Conservation (phyloP, 2,329 filamentous ascomycete species). For the Camillea tinctor region DNA sequence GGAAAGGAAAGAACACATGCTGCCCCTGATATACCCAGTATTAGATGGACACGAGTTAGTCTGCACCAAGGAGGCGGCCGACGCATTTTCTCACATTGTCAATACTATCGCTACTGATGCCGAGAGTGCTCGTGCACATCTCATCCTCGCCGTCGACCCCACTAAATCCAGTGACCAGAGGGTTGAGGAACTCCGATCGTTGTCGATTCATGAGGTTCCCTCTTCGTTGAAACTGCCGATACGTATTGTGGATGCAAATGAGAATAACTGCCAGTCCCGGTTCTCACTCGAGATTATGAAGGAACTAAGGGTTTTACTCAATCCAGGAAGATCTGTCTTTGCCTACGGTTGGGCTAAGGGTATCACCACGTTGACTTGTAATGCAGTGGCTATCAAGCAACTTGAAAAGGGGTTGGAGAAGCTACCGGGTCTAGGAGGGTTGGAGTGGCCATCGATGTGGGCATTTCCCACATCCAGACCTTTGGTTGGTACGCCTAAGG, state of each 20-base stretch:
- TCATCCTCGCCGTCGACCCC: conserved; percentile 49
- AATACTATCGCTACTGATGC: conserved; percentile 60
- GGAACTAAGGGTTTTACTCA: conserved; percentile 37
- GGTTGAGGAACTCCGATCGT: conserved; percentile 30
- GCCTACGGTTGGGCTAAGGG: conserved; percentile 66
- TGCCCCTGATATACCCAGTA: conserved; percentile 61
- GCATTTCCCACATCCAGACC: conserved; percentile 31
- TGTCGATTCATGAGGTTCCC: conserved; percentile 40
- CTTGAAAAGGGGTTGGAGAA: conserved; percentile 49
- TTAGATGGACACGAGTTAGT: conserved; percentile 57
- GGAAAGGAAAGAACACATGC: conserved; percentile 59
- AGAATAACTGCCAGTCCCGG: conserved; percentile 26
- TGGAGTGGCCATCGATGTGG: conserved; percentile 34
- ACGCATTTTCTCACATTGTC: conserved; percentile 66
- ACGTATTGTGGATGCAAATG: conserved; percentile 48
- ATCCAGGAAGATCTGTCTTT: conserved; percentile 65
- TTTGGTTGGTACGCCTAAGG: conserved; percentile 28
- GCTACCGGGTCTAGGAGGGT: conserved; percentile 14
- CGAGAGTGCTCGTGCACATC: conserved; percentile 57
- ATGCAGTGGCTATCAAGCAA: conserved; percentile 64
- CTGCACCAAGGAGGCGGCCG: conserved; percentile 64
- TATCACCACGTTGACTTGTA: conserved; percentile 69
- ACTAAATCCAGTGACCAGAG: conserved; percentile 24
- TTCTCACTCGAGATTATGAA: conserved; percentile 32
- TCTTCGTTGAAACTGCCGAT: conserved; percentile 54